phyloP scores from a whole-genome alignment of 805 yeast genomes.

The Kluyveromyces siamensis region DNA sequence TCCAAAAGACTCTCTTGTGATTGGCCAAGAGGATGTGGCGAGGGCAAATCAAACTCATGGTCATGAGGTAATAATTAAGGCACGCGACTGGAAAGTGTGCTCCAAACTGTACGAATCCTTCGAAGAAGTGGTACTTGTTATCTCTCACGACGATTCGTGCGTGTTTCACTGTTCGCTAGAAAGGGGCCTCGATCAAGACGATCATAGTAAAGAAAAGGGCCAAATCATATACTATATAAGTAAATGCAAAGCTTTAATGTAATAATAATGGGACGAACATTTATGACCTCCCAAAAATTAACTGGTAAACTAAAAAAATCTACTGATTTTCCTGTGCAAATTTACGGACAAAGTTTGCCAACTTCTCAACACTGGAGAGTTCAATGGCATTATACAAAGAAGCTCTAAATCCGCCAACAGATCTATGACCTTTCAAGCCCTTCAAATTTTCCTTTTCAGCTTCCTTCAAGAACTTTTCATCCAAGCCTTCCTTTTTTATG shows the following conservation, averaged over 20 bases:
- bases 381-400: conserved; percentile 85
- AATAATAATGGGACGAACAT: neutral
- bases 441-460: conserved; percentile 53
- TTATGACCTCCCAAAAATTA: neutral
- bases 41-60: conserved; percentile 5
- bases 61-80: conserved; percentile 41
- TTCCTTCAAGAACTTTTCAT: conserved; percentile 56
- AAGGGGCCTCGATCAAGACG: conserved; percentile 27
- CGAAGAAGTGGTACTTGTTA: conserved; percentile 48
- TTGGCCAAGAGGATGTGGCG: neutral
- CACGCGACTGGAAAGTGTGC: conserved; percentile 63
- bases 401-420: conserved; percentile 95
- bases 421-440: conserved; percentile 92
- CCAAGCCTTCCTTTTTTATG: conserved; percentile 51
- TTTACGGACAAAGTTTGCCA: conserved; percentile 47
- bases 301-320: neutral
- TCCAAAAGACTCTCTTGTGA: neutral
- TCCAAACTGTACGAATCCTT: conserved; percentile 52
- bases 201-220: conserved; percentile 26
- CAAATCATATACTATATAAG: conserved; percentile 55
- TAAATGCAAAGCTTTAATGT: conserved; percentile 20
- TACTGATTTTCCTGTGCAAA: conserved; percentile 40
- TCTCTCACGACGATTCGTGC: conserved; percentile 49
- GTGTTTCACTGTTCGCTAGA: conserved; percentile 61
- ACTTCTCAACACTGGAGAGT: conserved; percentile 44